These are phyloP conservation scores for Penicillium desertorum DNA, from an alignment of 495 filamentous ascomycete genomes.

Conservation along the genomic window DNA sequence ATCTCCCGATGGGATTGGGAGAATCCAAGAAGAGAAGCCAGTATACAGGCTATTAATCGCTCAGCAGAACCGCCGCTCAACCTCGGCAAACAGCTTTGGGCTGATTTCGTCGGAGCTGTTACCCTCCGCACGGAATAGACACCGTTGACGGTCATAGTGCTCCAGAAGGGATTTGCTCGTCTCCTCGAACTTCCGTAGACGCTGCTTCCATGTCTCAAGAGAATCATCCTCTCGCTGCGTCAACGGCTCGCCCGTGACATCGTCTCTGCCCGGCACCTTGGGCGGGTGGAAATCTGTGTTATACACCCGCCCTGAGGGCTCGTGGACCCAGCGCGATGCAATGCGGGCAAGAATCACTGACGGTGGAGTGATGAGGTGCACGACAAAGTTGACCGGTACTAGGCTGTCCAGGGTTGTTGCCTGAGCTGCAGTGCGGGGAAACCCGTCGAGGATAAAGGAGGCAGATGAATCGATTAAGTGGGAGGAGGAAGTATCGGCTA, in stretches of 20 bases:
- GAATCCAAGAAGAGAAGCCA: constrained; percentile 16
- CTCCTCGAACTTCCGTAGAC: constrained; percentile 81
- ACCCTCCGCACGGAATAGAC: constrained; percentile 83
- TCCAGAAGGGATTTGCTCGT: constrained; percentile 81
- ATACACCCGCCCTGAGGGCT: constrained; percentile 86
- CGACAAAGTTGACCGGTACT: constrained; percentile 88
- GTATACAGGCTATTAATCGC: constrained; percentile 17
- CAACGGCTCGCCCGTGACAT: constrained; percentile 85
- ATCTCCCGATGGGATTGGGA: background rate
- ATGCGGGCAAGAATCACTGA: constrained; percentile 87
- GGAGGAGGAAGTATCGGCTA: constrained; percentile 11
- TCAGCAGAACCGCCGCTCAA: constrained; percentile 70
- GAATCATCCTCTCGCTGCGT: constrained; percentile 82
- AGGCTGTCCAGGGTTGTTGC: constrained; percentile 72
- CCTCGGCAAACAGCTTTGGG: constrained; percentile 76
- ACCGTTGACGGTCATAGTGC: constrained; percentile 83
- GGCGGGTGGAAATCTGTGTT: constrained; percentile 91
- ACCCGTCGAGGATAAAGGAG: constrained; percentile 94
- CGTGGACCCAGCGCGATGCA: constrained; percentile 88
- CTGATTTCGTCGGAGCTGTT: constrained; percentile 92
- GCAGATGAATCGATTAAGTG: constrained; percentile 69
- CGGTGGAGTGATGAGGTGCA: constrained; percentile 52
- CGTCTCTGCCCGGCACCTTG: constrained; percentile 76
- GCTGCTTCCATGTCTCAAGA: constrained; percentile 76
- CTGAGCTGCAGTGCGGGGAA: constrained; percentile 84